phyloP scores from a whole-genome alignment of 371 early-diverging fungal genomes.

The Cokeromyces recurvatus region DNA sequence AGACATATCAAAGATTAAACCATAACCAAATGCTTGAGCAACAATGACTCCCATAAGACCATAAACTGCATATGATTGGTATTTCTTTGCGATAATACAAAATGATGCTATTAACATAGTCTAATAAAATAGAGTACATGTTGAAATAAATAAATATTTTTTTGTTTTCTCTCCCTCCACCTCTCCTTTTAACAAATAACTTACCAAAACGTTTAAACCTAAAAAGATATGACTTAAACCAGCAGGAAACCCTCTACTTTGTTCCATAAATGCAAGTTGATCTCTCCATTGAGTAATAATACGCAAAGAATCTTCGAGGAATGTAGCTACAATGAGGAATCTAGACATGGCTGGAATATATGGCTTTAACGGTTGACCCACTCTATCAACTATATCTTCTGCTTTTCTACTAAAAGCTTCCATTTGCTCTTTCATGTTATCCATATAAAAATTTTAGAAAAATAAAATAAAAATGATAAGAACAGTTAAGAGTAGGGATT shows the following conservation, averaged over 20 bases:
- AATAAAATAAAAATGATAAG: neutral
- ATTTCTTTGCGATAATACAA: slow-evolving; percentile 71
- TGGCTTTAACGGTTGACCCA: slow-evolving; percentile 86
- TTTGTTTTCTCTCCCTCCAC: neutral
- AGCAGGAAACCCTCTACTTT: slow-evolving; percentile 74
- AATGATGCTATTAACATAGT: slow-evolving; percentile 77
- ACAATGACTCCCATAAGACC: slow-evolving; percentile 80
- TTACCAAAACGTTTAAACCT: slow-evolving; percentile 68
- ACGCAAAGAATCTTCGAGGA: slow-evolving; percentile 90
- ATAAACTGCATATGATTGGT: slow-evolving; percentile 77
- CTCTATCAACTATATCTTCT: slow-evolving; percentile 72
- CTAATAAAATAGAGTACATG: slow-evolving; percentile 16
- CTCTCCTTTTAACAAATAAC: slow-evolving; percentile 8
- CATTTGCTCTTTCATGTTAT: slow-evolving; percentile 25
- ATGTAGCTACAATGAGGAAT: slow-evolving; percentile 91
- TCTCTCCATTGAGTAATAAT: slow-evolving; percentile 86
- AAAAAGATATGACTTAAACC: slow-evolving; percentile 83
- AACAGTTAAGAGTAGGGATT: too few species aligned
- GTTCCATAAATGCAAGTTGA: slow-evolving; percentile 78
- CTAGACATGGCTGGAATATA: slow-evolving; percentile 87
- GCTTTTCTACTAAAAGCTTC: slow-evolving; percentile 44
- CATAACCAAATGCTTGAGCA: slow-evolving; percentile 89
- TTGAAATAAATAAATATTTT: neutral
- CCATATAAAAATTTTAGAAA: slow-evolving; percentile 9
- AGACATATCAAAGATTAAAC: slow-evolving; percentile 81